Conservation (phyloP, 352 stramenopile species). For the Phytopythium vexans region DNA sequence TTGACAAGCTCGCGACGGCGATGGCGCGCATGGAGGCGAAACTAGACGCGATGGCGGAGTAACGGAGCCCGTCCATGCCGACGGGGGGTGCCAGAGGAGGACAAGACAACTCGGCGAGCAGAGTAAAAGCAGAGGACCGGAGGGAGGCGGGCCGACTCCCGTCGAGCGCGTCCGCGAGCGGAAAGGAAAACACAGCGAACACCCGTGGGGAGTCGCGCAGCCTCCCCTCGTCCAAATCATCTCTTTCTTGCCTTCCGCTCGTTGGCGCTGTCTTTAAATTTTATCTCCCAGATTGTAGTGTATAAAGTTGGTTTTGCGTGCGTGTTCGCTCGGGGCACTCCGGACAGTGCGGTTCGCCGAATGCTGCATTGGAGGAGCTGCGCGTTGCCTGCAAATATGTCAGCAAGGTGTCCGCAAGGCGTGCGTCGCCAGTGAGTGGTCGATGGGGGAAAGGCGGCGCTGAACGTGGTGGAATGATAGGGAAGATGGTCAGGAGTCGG, state of each 20-base stretch:
- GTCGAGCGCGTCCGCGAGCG: not conserved
- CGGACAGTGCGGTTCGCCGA: no score
- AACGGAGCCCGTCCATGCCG: conserved; percentile 13
- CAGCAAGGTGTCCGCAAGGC: no score
- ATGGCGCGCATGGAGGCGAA: conserved; percentile 90
- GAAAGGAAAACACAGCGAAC: not conserved
- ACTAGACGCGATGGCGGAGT: conserved; percentile 80
- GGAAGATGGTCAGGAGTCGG: no score
- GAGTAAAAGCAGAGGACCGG: not conserved
- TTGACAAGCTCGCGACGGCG: conserved; percentile 81
- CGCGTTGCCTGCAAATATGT: no score
- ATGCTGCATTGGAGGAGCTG: no score
- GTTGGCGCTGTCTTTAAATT: conserved; percentile 14
- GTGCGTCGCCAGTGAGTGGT: no score
- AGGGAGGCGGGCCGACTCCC: not conserved
- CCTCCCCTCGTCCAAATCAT: not conserved
- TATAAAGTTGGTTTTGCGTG: conserved; percentile 19
- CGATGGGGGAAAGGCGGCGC: no score
- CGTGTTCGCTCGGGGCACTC: not conserved
- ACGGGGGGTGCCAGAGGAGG: conserved; percentile 4
- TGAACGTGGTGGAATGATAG: no score
- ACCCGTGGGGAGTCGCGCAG: not conserved
- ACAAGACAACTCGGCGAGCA: conserved; percentile 1
- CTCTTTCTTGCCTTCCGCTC: not conserved
- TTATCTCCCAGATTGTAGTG: conserved; percentile 26